Evolutionary conservation across 352 stramenopile genomes (phyloP).

Genomic region (Hyaloperonospora arabidopsidis): DNA sequence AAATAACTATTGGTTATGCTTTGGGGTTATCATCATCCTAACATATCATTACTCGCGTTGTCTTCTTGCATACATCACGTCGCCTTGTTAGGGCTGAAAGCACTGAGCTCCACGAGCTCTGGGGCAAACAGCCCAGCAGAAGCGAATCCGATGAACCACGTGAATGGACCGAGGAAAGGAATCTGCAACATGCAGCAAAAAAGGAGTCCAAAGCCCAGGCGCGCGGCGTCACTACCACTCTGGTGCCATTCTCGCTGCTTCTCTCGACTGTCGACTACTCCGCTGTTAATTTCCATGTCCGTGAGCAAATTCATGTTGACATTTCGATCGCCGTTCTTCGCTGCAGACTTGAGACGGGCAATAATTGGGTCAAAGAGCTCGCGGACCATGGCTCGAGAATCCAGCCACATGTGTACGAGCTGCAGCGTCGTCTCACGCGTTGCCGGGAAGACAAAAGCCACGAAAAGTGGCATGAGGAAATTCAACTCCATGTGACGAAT

Average conservation of each 20-base stretch:
- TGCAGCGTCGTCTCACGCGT: constrained; percentile 37
- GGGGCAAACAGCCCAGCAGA: constrained; percentile 50
- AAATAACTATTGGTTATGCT: too few species aligned
- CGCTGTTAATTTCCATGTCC: constrained; percentile 28
- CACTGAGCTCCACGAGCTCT: constrained; percentile 47
- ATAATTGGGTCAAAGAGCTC: constrained; percentile 69
- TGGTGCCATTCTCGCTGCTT: constrained; percentile 42
- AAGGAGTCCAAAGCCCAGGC: constrained; percentile 55
- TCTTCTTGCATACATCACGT: too few species aligned
- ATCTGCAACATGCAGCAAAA: constrained; percentile 54
- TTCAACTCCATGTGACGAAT: constrained; percentile 60
- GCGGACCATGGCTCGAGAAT: constrained; percentile 52
- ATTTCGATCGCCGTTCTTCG: constrained; percentile 23
- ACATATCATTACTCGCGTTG: too few species aligned
- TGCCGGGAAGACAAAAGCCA: constrained; percentile 41
- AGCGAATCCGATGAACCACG: constrained; percentile 65
- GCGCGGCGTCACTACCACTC: constrained; percentile 53
- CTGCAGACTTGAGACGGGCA: constrained; percentile 45
- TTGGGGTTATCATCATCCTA: too few species aligned
- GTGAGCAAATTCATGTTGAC: constrained; percentile 29
- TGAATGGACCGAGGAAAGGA: constrained; percentile 53
- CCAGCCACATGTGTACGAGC: constrained; percentile 56
- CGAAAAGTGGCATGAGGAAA: constrained; percentile 52
- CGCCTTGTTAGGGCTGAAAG: too few species aligned
- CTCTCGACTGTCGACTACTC: constrained; percentile 21